Base-by-base conservation (phyloP, 441 rosid species). In the Breynia disticha region DNA sequence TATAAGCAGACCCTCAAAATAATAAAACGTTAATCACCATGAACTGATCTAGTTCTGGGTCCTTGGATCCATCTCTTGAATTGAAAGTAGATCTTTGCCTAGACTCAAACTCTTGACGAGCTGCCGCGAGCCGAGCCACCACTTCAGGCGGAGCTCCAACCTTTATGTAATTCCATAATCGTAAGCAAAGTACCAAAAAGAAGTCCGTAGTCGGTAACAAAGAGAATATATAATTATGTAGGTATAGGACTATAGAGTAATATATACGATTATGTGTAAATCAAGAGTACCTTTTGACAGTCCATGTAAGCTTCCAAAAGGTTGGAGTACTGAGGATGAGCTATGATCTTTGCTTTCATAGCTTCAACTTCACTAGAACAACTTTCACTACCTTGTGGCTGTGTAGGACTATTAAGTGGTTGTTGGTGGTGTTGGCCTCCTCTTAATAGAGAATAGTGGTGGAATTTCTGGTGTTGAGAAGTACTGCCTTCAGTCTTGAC, bases 21-120 rank as follows among this genome's bases (percentile, higher is more conserved):
- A 52, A 44, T 3, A 24, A 39, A 51, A 42, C n/a, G n/a, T 8
- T 1, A 48, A 50, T 53, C 67, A 93, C 99, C 99, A 93, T 93
- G 72, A 93, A 93, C 72, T 93, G 99, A 73, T 93, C 99, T 16
- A 93, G 71, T 68, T 93, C 97, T 1, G 97, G 97, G 76, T 93
- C 99, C 67, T 84, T 86, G 0, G 78, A 71, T 52, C 19, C 37
- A 22, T 73, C 82, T 57, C 81, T 65, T 0, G 80, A 58, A 51
- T 49, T 53, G 52, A 69, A 52, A 14, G 74, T 72, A 41, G 66
- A 74, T 56, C 86, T 76, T 61, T 79, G 89, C 57, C 82, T 64
- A 4, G 86, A 69, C 65, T 89, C 95, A 7, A 83, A 84, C 62
- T 84, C 96, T 60, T 83, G 90, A 38, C 86, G 65, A 42, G 79